These are phyloP conservation scores for Nowakowskiella sp. DNA, from an alignment of 192 early-diverging fungal genomes.

Conservation along the genomic window DNA sequence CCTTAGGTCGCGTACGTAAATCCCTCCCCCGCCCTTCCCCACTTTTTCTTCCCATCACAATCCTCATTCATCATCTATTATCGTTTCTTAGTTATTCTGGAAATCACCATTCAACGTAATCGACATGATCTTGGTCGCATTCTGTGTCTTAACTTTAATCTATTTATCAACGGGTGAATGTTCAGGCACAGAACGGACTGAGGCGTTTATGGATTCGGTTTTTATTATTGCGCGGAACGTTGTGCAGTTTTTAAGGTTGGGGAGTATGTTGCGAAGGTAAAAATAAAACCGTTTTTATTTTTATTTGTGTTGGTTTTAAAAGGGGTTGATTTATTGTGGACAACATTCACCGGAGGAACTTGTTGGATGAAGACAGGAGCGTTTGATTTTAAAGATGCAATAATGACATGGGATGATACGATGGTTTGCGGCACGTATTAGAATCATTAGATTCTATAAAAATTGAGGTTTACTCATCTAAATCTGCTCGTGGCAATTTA, in stretches of 20 bases:
- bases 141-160: conserved; percentile 18
- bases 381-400: too few species aligned
- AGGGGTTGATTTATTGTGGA: conserved; percentile 13
- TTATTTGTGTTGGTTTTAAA: too few species aligned
- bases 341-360: conserved; percentile 9
- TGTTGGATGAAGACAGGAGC: conserved; percentile 17
- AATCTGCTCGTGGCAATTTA: too few species aligned
- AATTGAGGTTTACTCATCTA: too few species aligned
- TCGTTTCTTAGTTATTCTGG: conserved; percentile 12
- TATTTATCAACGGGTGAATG: conserved; percentile 20
- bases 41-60: neutral
- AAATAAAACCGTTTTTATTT: too few species aligned
- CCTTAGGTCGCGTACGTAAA: conserved; percentile 13
- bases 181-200: conserved; percentile 3
- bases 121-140: conserved; percentile 14
- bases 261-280: too few species aligned
- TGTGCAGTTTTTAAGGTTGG: conserved; percentile 18
- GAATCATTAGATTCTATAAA: too few species aligned
- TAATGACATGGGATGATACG: too few species aligned
- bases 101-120: conserved; percentile 17
- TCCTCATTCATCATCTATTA: neutral
- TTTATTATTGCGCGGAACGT: conserved; percentile 17
- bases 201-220: conserved; percentile 17
- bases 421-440: too few species aligned
- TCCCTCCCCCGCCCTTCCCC: neutral